Percentiles rank a stretch among this genome's conserved stretches.
phyloP scores from a whole-genome alignment of 2,329 filamentous ascomycete species.

The Aureobasidium musti region DNA sequence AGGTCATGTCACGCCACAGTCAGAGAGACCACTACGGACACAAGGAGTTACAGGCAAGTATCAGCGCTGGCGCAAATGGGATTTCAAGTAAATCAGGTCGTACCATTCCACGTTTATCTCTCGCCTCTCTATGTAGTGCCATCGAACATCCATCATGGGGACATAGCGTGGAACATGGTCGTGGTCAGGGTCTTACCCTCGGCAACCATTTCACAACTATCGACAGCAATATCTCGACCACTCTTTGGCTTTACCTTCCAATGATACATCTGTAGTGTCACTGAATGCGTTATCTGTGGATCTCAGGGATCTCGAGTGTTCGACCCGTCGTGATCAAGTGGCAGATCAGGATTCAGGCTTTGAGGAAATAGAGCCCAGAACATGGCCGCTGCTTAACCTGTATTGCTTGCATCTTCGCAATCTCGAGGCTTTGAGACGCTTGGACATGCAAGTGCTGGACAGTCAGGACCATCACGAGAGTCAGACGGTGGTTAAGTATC shows the following conservation, averaged over 20 bases:
- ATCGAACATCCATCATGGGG: neutral
- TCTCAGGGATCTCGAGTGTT: too few species aligned
- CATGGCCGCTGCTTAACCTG: too few species aligned
- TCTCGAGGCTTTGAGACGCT: too few species aligned
- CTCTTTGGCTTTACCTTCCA: neutral
- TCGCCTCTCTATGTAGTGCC: neutral
- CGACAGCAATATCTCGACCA: neutral
- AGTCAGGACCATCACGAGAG: too few species aligned
- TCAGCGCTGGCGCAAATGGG: conserved; percentile 14
- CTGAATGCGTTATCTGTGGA: too few species aligned
- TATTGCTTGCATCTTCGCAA: too few species aligned
- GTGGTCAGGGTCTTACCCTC: neutral
- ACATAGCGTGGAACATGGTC: neutral
- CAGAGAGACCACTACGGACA: neutral
- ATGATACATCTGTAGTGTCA: too few species aligned
- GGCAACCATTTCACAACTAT: neutral
- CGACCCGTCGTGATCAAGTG: too few species aligned
- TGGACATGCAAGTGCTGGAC: too few species aligned
- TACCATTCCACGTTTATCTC: neutral
- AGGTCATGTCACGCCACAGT: neutral
- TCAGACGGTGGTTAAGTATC: too few species aligned
- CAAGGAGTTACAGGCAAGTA: neutral
- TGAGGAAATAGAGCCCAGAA: too few species aligned
- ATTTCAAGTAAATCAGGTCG: neutral
- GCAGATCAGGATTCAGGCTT: too few species aligned